Evolutionary conservation across 371 early-diverging fungal species (phyloP).

Genomic region (Mortierella sp.): DNA sequence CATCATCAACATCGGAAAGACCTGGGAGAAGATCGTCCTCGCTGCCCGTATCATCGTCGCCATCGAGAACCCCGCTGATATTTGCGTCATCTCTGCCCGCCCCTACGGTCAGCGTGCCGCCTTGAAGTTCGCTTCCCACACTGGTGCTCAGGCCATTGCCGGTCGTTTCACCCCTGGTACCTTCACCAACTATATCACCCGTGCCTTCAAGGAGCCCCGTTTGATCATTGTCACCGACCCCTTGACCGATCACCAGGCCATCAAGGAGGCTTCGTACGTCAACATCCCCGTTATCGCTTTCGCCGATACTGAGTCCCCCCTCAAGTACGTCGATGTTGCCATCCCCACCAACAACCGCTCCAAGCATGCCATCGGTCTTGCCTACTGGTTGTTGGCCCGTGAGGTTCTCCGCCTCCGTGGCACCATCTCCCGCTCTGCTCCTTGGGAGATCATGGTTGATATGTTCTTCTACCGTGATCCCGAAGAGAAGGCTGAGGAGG

Average conservation of each 20-base stretch:
- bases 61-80: conserved; percentile 96
- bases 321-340: conserved; percentile 97
- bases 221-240: conserved; percentile 99
- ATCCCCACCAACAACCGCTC: conserved; percentile 99
- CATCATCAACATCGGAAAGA: conserved; percentile 98
- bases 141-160: conserved; percentile 97
- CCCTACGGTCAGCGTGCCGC: conserved; percentile 99
- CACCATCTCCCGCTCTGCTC: conserved; percentile 80
- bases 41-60: conserved; percentile 99
- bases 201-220: conserved; percentile 98
- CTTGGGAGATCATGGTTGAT: conserved; percentile 97
- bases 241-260: conserved; percentile 98
- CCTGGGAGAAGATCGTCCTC: conserved; percentile 99
- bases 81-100: conserved; percentile 96
- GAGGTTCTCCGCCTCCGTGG: conserved; percentile 99
- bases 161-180: conserved; percentile 99
- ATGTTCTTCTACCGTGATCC: conserved; percentile 99
- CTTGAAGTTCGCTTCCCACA: conserved; percentile 97
- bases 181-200: conserved; percentile 99
- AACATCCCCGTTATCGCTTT: conserved; percentile 99
- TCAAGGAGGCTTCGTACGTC: conserved; percentile 98
- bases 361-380: conserved; percentile 98
- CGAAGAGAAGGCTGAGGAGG: conserved; percentile 95
- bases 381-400: conserved; percentile 97
- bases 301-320: conserved; percentile 96